Conservation (phyloP, 2,329 filamentous ascomycete genomes). For the Colletotrichum chlorophyti region DNA sequence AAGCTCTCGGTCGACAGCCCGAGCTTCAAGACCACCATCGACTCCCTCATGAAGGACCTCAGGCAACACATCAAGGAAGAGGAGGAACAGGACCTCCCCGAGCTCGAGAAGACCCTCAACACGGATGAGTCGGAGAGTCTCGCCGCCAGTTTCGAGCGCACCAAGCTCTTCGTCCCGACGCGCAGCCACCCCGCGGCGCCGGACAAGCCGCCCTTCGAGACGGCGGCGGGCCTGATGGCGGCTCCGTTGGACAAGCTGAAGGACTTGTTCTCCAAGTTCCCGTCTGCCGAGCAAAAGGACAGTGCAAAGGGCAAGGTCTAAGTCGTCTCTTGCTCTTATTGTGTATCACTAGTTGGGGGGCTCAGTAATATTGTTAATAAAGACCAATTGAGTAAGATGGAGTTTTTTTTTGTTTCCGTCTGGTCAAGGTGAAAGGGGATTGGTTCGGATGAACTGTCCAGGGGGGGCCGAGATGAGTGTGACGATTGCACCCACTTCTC, state of each 20-base stretch:
- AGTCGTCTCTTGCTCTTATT: no score
- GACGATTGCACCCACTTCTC: slow-evolving; percentile 9
- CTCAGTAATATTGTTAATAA: no score
- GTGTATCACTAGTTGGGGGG: no score
- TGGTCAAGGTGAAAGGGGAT: not conserved
- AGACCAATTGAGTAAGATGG: no score
- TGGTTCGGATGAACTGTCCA: not conserved
- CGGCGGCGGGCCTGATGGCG: slow-evolving; percentile 56
- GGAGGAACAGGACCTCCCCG: slow-evolving; percentile 54
- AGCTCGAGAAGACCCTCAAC: slow-evolving; percentile 50
- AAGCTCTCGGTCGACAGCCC: slow-evolving; percentile 45
- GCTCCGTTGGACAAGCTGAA: slow-evolving; percentile 63
- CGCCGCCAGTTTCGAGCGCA: slow-evolving; percentile 53
- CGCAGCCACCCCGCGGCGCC: slow-evolving; percentile 58
- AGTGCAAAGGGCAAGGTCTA: no score
- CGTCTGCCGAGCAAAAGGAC: no score
- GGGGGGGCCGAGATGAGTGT: not conserved
- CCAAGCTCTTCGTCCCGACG: slow-evolving; percentile 60
- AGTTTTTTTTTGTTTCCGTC: no score
- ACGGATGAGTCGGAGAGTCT: slow-evolving; percentile 41
- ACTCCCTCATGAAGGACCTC: slow-evolving; percentile 50
- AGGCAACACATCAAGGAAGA: slow-evolving; percentile 56
- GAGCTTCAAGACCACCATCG: slow-evolving; percentile 50
- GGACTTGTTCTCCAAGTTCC: slow-evolving; percentile 63
- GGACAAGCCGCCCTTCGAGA: slow-evolving; percentile 62